A percentile compares a stretch with the other conserved stretches of the same genome.
Conservation (phyloP, 768 basidiomycete genomes). For the Naganishia onofrii region DNA sequence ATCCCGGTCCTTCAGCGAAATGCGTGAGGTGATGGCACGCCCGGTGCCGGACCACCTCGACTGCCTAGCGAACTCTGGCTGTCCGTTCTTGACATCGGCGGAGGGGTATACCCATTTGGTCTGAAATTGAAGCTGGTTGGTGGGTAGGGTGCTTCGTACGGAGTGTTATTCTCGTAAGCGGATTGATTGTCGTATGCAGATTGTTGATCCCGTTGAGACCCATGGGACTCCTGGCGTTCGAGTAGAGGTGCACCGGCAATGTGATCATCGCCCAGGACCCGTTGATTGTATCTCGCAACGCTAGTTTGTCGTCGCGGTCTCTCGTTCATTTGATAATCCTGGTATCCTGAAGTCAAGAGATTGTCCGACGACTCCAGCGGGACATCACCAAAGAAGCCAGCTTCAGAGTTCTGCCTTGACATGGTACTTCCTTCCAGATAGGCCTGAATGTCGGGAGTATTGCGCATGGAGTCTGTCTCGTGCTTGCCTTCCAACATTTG, state of each 20-base stretch:
- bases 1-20: neutral
- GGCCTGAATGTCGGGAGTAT: slow-evolving; percentile 13
- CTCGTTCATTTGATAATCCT: neutral
- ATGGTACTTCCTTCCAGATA: slow-evolving; percentile 27
- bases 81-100: slow-evolving; percentile 16
- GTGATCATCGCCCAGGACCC: slow-evolving; percentile 24
- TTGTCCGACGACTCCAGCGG: slow-evolving; percentile 30
- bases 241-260: slow-evolving; percentile 27
- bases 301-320: slow-evolving; percentile 21
- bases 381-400: slow-evolving; percentile 25
- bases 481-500: slow-evolving; percentile 41
- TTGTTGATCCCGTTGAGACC: slow-evolving; percentile 18
- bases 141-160: slow-evolving; percentile 5
- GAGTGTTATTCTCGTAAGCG: slow-evolving; percentile 12
- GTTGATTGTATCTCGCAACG: slow-evolving; percentile 25
- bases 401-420: neutral
- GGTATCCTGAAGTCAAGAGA: slow-evolving; percentile 1
- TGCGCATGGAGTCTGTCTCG: slow-evolving; percentile 6
- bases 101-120: slow-evolving; percentile 16
- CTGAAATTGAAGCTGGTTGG: slow-evolving; percentile 17
- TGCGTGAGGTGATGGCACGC: neutral
- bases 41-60: neutral
- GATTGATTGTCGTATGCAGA: slow-evolving; percentile 2
- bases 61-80: slow-evolving; percentile 15
- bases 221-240: slow-evolving; percentile 21